Conservation (phyloP, 306 rosid species). For the Begonia peltatifolia region DNA sequence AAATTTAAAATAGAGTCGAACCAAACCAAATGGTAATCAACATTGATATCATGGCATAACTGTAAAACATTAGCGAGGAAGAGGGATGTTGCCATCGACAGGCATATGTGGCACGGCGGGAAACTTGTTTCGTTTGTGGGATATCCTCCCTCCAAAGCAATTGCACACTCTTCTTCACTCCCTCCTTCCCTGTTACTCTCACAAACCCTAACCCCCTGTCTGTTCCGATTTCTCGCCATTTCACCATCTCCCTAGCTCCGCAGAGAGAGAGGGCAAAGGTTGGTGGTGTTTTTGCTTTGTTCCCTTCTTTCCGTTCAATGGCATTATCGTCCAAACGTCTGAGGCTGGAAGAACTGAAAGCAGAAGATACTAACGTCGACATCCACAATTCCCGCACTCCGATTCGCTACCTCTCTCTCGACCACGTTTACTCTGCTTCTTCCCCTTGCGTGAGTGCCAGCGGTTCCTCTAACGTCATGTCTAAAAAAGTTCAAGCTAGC, state of each 20-base stretch:
- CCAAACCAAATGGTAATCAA: too few relatives aligned
- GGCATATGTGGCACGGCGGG: slow-evolving; percentile 7
- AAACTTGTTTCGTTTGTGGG: neutral
- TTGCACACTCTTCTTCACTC: too few relatives aligned
- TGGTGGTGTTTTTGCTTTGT: slow-evolving; percentile 12
- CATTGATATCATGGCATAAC: too few relatives aligned
- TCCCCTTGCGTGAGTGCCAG: slow-evolving; percentile 66
- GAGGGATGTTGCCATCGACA: neutral
- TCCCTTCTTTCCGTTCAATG: slow-evolving; percentile 17
- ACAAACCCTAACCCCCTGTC: slow-evolving; percentile 8
- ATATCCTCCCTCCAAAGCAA: slow-evolving; percentile 13
- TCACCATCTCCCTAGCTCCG: neutral
- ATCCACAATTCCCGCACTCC: slow-evolving; percentile 46
- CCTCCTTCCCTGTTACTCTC: neutral
- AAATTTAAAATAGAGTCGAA: too few relatives aligned
- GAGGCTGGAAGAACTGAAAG: slow-evolving; percentile 6
- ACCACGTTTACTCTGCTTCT: slow-evolving; percentile 84
- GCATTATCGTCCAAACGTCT: slow-evolving; percentile 26
- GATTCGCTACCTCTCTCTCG: slow-evolving; percentile 65
- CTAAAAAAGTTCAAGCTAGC: slow-evolving; percentile 85
- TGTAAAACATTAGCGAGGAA: too few relatives aligned
- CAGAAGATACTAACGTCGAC: slow-evolving; percentile 51
- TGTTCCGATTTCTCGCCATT: neutral
- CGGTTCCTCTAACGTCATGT: slow-evolving; percentile 87
- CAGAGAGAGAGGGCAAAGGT: slow-evolving; percentile 22